Percentiles rank a stretch among this genome's conserved stretches.
Evolutionary conservation across 2,329 filamentous ascomycete genomes (phyloP).

Genomic region (Exophiala lecanii-corni): DNA sequence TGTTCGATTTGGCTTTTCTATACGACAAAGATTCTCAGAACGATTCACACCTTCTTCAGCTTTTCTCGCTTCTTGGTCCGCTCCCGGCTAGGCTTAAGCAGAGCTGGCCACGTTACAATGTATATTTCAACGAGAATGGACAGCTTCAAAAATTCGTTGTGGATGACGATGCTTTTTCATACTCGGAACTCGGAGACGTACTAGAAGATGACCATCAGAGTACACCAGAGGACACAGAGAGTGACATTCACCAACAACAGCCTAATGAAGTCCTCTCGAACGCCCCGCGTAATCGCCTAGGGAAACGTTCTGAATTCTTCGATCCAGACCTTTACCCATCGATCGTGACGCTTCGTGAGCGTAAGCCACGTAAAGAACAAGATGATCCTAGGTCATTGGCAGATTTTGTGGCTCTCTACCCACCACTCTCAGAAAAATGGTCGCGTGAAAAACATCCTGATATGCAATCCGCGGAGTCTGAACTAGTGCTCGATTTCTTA

Average conservation of each 20-base stretch:
- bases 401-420: conserved; percentile 4
- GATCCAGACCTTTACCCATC: too few species aligned
- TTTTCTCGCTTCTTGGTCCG: conserved; percentile 10
- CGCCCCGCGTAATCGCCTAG: too few species aligned
- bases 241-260: conserved; percentile 1
- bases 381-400: conserved; percentile 2
- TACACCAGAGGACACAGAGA: conserved; percentile 2
- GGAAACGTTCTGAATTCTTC: too few species aligned
- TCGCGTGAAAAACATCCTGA: conserved; percentile 3
- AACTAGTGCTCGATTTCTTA: conserved; percentile 8
- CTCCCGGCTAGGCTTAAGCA: conserved; percentile 9
- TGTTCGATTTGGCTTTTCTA: too few species aligned
- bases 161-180: conserved; percentile 6
- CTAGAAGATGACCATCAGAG: conserved; percentile 1
- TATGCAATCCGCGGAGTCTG: conserved; percentile 4
- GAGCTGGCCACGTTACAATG: conserved; percentile 4
- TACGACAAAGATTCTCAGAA: too few species aligned
- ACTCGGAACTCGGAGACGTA: background rate
- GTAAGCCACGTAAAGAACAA: background rate
- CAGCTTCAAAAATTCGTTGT: conserved; percentile 7
- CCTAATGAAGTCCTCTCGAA: conserved; percentile 1
- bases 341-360: too few species aligned
- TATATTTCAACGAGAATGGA: conserved; percentile 6
- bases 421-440: conserved; percentile 7
- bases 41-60: conserved; percentile 5